These are phyloP conservation scores for Hortaea werneckii DNA, from an alignment of 2,329 filamentous ascomycete genomes.

Conservation along the genomic window DNA sequence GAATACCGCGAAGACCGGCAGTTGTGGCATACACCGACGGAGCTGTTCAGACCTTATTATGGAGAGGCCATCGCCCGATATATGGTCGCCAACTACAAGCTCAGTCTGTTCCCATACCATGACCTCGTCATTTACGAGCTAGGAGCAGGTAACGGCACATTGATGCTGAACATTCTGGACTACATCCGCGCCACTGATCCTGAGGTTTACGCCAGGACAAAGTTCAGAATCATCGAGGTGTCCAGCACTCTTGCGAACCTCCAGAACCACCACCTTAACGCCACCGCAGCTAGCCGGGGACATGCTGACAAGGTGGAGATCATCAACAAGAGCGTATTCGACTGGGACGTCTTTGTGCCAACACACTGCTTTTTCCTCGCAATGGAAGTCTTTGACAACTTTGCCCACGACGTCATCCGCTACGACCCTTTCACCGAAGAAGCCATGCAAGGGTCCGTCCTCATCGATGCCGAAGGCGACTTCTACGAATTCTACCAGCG, in stretches of 20 bases:
- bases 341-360: constrained; percentile 81
- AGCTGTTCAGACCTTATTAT: constrained; percentile 93
- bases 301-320: constrained; percentile 85
- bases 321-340: constrained; percentile 88
- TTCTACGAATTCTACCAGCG: constrained; percentile 90
- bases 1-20: constrained; percentile 69
- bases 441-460: constrained; percentile 77
- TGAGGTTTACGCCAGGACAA: constrained; percentile 85
- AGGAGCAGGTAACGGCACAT: constrained; percentile 90
- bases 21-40: constrained; percentile 96
- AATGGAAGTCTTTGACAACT: constrained; percentile 98
- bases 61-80: constrained; percentile 96
- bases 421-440: constrained; percentile 75
- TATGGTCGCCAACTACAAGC: constrained; percentile 88
- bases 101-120: constrained; percentile 88
- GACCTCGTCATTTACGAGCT: constrained; percentile 98
- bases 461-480: constrained; percentile 76
- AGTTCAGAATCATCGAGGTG: constrained; percentile 94
- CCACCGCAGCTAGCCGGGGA: constrained; percentile 57
- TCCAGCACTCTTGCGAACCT: constrained; percentile 68
- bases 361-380: constrained; percentile 95
- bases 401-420: constrained; percentile 85
- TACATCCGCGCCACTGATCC: constrained; percentile 85
- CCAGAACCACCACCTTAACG: constrained; percentile 61
- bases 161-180: constrained; percentile 97